Percentiles rank a stretch among this genome's conserved stretches.
phyloP scores from a whole-genome alignment of 2,329 filamentous ascomycete species.

The Penicillium carneum region DNA sequence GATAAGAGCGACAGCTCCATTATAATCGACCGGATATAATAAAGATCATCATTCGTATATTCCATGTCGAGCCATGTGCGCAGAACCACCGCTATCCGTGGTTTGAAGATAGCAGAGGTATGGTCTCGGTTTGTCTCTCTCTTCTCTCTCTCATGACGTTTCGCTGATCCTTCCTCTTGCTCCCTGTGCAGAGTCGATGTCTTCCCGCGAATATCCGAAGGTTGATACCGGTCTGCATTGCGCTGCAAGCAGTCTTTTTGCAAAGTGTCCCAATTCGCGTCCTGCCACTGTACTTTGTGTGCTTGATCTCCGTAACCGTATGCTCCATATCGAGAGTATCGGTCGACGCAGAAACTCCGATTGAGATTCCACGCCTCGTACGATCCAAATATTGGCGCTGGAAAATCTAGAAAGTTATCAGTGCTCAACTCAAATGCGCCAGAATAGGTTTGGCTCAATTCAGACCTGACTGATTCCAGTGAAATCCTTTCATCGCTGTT shows the following conservation, averaged over 20 bases:
- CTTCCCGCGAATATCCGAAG: background rate
- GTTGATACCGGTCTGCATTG: slow-evolving; percentile 62
- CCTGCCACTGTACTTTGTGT: slow-evolving; percentile 59
- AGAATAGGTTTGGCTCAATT: background rate
- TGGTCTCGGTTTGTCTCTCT: background rate
- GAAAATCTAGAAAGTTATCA: slow-evolving; percentile 10
- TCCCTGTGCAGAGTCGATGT: slow-evolving; percentile 11
- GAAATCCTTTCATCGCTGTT: background rate
- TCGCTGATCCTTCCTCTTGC: background rate
- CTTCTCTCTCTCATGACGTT: background rate
- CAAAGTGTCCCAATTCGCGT: slow-evolving; percentile 72
- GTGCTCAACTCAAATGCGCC: background rate
- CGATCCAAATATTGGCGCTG: slow-evolving; percentile 19
- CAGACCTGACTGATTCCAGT: background rate
- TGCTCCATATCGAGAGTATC: slow-evolving; percentile 18
- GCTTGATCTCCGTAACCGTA: slow-evolving; percentile 15
- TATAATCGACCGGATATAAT: slow-evolving; percentile 82
- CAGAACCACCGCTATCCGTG: slow-evolving; percentile 78
- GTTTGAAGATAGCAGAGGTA: slow-evolving; percentile 19
- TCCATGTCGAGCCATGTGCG: slow-evolving; percentile 81
- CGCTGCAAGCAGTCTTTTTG: slow-evolving; percentile 70
- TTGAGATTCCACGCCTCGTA: slow-evolving; percentile 24
- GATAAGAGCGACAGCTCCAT: slow-evolving; percentile 80
- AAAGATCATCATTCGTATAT: slow-evolving; percentile 80
- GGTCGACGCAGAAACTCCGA: slow-evolving; percentile 15